Percentiles rank a stretch among this genome's conserved stretches.
Evolutionary conservation across 2,329 filamentous ascomycete species (phyloP).

Genomic region (Colletotrichum cereale): DNA sequence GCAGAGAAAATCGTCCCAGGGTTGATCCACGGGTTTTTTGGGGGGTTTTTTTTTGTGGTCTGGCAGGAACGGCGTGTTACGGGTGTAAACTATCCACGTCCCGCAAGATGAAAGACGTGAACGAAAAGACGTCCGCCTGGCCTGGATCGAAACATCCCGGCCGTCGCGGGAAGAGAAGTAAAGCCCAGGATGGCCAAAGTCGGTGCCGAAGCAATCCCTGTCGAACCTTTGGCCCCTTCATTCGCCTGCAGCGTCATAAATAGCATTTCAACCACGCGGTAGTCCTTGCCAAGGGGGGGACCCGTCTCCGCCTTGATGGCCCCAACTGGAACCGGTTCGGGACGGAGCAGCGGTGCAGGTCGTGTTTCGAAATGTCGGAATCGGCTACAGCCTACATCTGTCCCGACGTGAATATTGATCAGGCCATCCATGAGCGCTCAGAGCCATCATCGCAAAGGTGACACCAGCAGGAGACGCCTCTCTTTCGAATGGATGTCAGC

Average conservation of each 20-base stretch:
- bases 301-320: background rate
- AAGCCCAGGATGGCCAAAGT: slow-evolving; percentile 8
- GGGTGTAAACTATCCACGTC: slow-evolving; percentile 5
- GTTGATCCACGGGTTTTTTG: slow-evolving; percentile 21
- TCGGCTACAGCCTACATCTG: slow-evolving; percentile 9
- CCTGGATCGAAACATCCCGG: slow-evolving; percentile 22
- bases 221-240: slow-evolving; percentile 39
- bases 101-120: slow-evolving; percentile 1
- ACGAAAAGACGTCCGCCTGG: slow-evolving; percentile 25
- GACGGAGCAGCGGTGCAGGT: slow-evolving; percentile 16
- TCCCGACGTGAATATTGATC: background rate
- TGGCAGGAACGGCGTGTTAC: slow-evolving; percentile 29
- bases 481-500: background rate
- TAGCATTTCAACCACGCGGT: slow-evolving; percentile 31
- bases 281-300: slow-evolving; percentile 23
- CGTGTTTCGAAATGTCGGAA: slow-evolving; percentile 28
- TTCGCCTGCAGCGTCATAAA: slow-evolving; percentile 34
- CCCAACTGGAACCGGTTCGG: slow-evolving; percentile 11
- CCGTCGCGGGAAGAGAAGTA: slow-evolving; percentile 1
- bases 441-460: background rate
- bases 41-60: slow-evolving; percentile 13
- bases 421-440: background rate
- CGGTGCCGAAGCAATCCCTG: slow-evolving; percentile 26
- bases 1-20: slow-evolving; percentile 17
- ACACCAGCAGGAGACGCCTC: background rate